Evolutionary conservation across 768 basidiomycete genomes (phyloP).

Genomic region (Macrolepiota albuminosa): DNA sequence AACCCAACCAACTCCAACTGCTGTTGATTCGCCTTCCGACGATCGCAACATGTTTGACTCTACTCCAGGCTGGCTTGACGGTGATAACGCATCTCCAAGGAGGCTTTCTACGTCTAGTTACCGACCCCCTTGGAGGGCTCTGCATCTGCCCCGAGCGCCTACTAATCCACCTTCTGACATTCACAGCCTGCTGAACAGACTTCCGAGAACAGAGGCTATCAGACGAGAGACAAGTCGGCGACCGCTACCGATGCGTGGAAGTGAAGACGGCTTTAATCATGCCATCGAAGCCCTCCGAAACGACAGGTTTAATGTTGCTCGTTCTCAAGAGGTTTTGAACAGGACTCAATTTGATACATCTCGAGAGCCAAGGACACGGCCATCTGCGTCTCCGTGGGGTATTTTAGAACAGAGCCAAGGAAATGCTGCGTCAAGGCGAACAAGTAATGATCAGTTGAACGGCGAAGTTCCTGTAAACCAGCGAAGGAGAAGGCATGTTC

Average conservation of each 20-base stretch:
- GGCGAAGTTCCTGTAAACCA: neutral
- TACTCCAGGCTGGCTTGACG: neutral
- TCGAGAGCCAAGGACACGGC: constrained; percentile 1
- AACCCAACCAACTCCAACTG: neutral
- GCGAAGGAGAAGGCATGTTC: constrained; percentile 5
- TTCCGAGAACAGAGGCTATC: constrained; percentile 23
- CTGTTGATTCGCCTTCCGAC: neutral
- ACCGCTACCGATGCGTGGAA: constrained; percentile 8
- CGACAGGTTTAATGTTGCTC: constrained; percentile 22
- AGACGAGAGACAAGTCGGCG: constrained; percentile 17
- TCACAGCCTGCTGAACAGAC: constrained; percentile 21
- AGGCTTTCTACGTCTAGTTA: neutral
- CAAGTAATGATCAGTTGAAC: neutral
- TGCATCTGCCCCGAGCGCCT: neutral
- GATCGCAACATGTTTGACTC: neutral
- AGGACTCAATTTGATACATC: constrained; percentile 22
- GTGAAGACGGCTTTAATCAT: constrained; percentile 22
- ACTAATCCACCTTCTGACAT: constrained; percentile 12
- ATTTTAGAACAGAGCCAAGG: constrained; percentile 9
- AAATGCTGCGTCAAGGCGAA: neutral
- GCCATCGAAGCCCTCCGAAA: constrained; percentile 28
- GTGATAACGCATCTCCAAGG: neutral
- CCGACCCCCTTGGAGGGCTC: constrained; percentile 4
- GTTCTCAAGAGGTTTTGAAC: constrained; percentile 26
- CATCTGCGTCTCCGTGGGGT: constrained; percentile 12